Percentiles rank a stretch among this genome's conserved stretches.
phyloP scores from a whole-genome alignment of 345 rosid genomes.

The Trapa bicornis region DNA sequence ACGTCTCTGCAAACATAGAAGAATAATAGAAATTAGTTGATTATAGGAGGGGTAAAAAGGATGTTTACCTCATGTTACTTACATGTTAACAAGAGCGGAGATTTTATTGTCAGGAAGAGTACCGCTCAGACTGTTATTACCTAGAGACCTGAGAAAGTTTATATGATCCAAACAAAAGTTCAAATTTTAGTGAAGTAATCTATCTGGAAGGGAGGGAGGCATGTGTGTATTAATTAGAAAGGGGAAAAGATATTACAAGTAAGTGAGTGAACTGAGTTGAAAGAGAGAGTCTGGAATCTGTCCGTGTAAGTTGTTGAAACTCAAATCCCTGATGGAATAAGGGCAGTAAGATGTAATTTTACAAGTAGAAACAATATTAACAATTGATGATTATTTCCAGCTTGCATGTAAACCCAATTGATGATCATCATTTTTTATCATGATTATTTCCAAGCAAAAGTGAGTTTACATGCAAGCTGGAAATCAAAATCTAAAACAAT shows the following conservation, averaged over 20 bases:
- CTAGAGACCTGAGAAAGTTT: slow-evolving; percentile 38
- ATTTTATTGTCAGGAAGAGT: slow-evolving; percentile 38
- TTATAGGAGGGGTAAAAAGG: background rate
- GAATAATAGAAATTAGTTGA: background rate
- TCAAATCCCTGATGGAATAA: slow-evolving; percentile 35
- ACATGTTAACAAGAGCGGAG: slow-evolving; percentile 40
- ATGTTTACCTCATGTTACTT: slow-evolving; percentile 9
- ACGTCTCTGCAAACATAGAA: slow-evolving; percentile 44
- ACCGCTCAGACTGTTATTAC: slow-evolving; percentile 42
- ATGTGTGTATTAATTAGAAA: background rate
- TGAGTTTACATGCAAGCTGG: background rate
- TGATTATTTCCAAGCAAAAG: background rate
- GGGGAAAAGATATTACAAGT: slow-evolving; percentile 37
- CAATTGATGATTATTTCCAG: background rate
- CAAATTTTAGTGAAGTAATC: slow-evolving; percentile 1
- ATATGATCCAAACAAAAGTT: slow-evolving; percentile 7
- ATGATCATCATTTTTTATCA: background rate
- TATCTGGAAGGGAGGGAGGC: background rate
- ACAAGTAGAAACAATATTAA: background rate
- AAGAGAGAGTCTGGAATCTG: slow-evolving; percentile 32
- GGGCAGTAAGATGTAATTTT: background rate
- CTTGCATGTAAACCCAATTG: too few species aligned
- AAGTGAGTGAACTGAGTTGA: slow-evolving; percentile 24
- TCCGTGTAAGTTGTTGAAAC: slow-evolving; percentile 41
- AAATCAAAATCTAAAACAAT: background rate